A percentile compares a stretch with the other conserved stretches of the same genome.
Conservation (phyloP, 2,329 filamentous ascomycete genomes). For the Delphinella strobiligena region DNA sequence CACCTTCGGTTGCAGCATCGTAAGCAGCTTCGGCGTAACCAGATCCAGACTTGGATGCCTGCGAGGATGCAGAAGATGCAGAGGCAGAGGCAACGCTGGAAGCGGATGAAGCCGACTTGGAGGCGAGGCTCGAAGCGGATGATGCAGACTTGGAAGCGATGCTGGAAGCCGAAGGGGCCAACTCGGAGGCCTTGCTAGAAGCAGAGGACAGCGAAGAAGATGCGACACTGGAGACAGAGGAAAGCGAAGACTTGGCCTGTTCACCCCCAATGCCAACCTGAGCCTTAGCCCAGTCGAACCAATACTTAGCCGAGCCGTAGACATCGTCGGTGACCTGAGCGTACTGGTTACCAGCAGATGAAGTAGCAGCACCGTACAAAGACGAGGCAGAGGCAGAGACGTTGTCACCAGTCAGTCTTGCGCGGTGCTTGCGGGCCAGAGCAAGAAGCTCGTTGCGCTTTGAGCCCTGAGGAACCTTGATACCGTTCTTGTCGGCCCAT, state of each 20-base stretch:
- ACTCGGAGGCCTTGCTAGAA: constrained; percentile 8
- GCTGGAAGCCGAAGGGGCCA: constrained; percentile 18
- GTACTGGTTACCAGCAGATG: constrained; percentile 58
- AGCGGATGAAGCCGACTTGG: constrained; percentile 9
- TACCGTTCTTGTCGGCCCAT: constrained; percentile 81
- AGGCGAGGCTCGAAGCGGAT: constrained; percentile 15
- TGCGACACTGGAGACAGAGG: constrained; percentile 20
- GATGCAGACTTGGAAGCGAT: constrained; percentile 15
- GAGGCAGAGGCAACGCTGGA: constrained; percentile 16
- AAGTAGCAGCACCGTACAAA: constrained; percentile 33
- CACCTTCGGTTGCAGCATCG: constrained; percentile 20
- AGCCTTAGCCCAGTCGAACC: constrained; percentile 32
- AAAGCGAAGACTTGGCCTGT: constrained; percentile 22
- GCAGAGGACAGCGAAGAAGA: constrained; percentile 13
- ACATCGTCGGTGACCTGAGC: constrained; percentile 62
- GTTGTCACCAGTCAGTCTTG: constrained; percentile 55
- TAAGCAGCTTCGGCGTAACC: constrained; percentile 15
- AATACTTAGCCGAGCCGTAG: constrained; percentile 20
- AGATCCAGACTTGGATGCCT: constrained; percentile 18
- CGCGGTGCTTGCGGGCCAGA: constrained; percentile 77
- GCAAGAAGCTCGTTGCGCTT: constrained; percentile 82
- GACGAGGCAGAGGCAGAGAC: constrained; percentile 28
- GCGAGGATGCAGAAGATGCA: constrained; percentile 10
- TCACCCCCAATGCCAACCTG: constrained; percentile 33
- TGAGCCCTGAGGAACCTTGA: constrained; percentile 83